Conservation (phyloP, 2,329 filamentous ascomycete species). For the Hymenoscyphus repandus region DNA sequence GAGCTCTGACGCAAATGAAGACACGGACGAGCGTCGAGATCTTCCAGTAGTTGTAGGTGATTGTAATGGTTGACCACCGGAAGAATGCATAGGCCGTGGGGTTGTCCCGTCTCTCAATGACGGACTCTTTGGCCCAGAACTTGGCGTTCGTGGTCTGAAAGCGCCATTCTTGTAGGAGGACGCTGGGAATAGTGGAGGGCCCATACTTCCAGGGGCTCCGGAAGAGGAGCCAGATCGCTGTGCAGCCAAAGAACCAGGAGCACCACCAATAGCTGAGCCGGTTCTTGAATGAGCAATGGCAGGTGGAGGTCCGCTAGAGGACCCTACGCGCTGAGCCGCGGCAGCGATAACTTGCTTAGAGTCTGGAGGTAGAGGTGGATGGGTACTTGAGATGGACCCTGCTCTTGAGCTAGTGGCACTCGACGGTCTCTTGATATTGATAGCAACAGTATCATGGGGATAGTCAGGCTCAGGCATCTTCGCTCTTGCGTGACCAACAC, state of each 20-base stretch:
- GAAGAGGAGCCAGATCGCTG: conserved; percentile 48
- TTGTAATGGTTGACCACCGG: conserved; percentile 45
- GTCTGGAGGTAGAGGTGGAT: conserved; percentile 74
- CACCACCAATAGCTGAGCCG: background rate
- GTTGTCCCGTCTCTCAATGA: conserved; percentile 52
- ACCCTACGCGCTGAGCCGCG: conserved; percentile 31
- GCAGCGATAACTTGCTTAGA: conserved; percentile 79
- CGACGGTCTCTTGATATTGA: conserved; percentile 50
- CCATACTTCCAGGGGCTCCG: conserved; percentile 55
- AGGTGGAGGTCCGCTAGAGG: conserved; percentile 3
- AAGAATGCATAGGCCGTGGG: conserved; percentile 42
- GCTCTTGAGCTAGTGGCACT: conserved; percentile 66
- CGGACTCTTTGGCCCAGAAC: conserved; percentile 41
- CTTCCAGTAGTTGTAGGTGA: conserved; percentile 40
- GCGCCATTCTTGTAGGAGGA: conserved; percentile 52
- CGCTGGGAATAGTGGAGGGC: conserved; percentile 76
- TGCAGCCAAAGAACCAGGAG: conserved; percentile 40
- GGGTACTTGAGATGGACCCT: conserved; percentile 39
- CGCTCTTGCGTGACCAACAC: conserved; percentile 36
- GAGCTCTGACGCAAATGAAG: conserved; percentile 91
- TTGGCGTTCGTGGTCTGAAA: conserved; percentile 57
- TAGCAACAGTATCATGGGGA: conserved; percentile 33
- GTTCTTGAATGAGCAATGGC: conserved; percentile 42
- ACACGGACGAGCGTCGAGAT: conserved; percentile 77
- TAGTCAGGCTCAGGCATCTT: conserved; percentile 33